phyloP scores from a whole-genome alignment of 1,284 basidiomycete genomes.

The Leccinum angustisporum region DNA sequence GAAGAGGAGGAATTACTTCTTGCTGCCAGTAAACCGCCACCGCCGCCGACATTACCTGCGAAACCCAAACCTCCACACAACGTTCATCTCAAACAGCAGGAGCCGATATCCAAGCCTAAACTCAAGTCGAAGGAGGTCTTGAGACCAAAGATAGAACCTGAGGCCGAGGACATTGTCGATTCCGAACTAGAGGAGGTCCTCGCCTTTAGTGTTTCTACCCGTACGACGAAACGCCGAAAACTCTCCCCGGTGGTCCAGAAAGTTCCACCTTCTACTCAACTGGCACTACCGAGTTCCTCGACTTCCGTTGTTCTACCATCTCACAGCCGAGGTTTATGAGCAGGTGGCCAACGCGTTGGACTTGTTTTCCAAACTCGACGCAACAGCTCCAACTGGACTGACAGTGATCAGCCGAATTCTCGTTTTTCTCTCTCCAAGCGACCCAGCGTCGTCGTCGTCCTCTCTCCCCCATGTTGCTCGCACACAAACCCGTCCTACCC shows the following conservation, averaged over 20 bases:
- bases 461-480: conserved; percentile 53
- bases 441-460: conserved; percentile 9
- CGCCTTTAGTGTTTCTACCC: conserved; percentile 38
- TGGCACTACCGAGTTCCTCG: conserved; percentile 46
- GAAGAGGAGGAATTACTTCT: conserved; percentile 46
- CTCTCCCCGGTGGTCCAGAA: conserved; percentile 37
- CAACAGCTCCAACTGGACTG: too few relatives aligned
- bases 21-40: conserved; percentile 28
- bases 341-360: too few relatives aligned
- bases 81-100: conserved; percentile 27
- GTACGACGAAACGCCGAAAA: conserved; percentile 40
- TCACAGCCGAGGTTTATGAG: neutral
- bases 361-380: too few relatives aligned
- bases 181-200: conserved; percentile 43
- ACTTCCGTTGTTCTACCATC: conserved; percentile 37
- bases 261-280: conserved; percentile 31
- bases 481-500: conserved; percentile 53
- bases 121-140: conserved; percentile 26
- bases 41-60: conserved; percentile 21
- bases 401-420: conserved; percentile 4
- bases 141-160: conserved; percentile 26
- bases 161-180: conserved; percentile 26
- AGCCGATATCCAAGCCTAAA: conserved; percentile 26
- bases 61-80: conserved; percentile 29
- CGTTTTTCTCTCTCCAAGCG: conserved; percentile 30